phyloP scores from a whole-genome alignment of 495 filamentous ascomycete species.

The Darksidea phi region DNA sequence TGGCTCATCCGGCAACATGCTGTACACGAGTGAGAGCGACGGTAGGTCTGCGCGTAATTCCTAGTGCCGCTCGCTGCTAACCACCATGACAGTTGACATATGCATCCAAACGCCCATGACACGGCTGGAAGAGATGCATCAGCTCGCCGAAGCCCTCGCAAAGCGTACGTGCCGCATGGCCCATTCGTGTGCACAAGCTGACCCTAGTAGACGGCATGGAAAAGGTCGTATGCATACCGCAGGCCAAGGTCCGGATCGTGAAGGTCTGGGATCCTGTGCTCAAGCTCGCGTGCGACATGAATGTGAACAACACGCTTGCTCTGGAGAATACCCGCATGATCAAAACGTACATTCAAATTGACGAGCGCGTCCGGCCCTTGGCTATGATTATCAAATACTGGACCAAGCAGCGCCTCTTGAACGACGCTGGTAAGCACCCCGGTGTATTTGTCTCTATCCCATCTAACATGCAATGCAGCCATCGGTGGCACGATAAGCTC shows the following conservation, averaged over 20 bases:
- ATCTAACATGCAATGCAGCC: slow-evolving; percentile 50
- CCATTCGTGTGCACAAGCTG: slow-evolving; percentile 27
- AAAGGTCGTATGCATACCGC: slow-evolving; percentile 86
- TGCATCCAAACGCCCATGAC: slow-evolving; percentile 91
- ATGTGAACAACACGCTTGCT: slow-evolving; percentile 93
- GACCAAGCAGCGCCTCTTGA: slow-evolving; percentile 87
- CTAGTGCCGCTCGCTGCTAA: slow-evolving; percentile 34
- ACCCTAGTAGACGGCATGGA: slow-evolving; percentile 81
- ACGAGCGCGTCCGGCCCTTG: slow-evolving; percentile 82
- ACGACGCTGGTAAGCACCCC: slow-evolving; percentile 79
- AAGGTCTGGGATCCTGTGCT: slow-evolving; percentile 98
- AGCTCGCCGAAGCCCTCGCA: slow-evolving; percentile 78
- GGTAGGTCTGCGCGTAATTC: slow-evolving; percentile 55
- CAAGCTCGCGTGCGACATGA: slow-evolving; percentile 91
- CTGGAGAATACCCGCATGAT: slow-evolving; percentile 98
- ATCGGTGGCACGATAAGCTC: slow-evolving; percentile 94
- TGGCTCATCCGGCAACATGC: slow-evolving; percentile 92
- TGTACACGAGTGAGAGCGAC: slow-evolving; percentile 95
- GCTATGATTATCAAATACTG: slow-evolving; percentile 97
- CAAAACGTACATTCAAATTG: slow-evolving; percentile 92
- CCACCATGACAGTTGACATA: slow-evolving; percentile 71
- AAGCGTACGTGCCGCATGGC: slow-evolving; percentile 61
- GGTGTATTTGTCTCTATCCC: not conserved
- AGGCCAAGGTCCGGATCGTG: slow-evolving; percentile 95
- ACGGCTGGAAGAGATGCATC: slow-evolving; percentile 80